phyloP scores from a whole-genome alignment of 768 basidiomycete species.

The Scleroderma bovista region DNA sequence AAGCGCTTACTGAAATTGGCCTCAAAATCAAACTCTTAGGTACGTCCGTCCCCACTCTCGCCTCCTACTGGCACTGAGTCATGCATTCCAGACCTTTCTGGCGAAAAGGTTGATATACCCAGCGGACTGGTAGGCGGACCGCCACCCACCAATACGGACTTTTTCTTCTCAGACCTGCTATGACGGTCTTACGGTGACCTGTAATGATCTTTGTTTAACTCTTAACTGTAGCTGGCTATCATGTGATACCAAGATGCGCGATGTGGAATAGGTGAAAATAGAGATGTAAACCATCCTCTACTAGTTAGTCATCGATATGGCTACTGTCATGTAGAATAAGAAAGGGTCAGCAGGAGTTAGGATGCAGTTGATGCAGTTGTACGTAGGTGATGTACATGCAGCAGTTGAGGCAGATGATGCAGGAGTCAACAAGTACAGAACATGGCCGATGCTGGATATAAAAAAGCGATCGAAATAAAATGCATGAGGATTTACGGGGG shows the following conservation, averaged over 20 bases:
- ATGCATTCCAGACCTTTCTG: conserved; percentile 61
- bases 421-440: conserved; percentile 3
- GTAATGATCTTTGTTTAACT: conserved; percentile 8
- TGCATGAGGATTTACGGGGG: conserved; percentile 57
- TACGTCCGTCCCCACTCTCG: conserved; percentile 30
- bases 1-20: conserved; percentile 85
- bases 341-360: conserved; percentile 10
- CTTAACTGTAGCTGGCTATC: conserved; percentile 2
- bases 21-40: conserved; percentile 87
- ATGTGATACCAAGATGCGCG: conserved; percentile 9
- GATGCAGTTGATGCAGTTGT: conserved; percentile 58
- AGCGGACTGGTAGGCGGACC: conserved; percentile 71
- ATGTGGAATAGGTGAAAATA: neutral
- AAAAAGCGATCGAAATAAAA: conserved; percentile 5
- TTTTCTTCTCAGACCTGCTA: conserved; percentile 73
- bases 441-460: conserved; percentile 16
- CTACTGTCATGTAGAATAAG: conserved; percentile 20
- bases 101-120: conserved; percentile 87
- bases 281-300: conserved; percentile 11
- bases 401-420: conserved; percentile 24
- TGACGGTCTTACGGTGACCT: conserved; percentile 17
- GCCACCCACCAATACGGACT: conserved; percentile 75
- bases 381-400: conserved; percentile 21
- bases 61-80: neutral
- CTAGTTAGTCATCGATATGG: conserved; percentile 20